Evolutionary conservation across 2,329 filamentous ascomycete genomes (phyloP).

Genomic region (Neofusicoccum umdonicola): DNA sequence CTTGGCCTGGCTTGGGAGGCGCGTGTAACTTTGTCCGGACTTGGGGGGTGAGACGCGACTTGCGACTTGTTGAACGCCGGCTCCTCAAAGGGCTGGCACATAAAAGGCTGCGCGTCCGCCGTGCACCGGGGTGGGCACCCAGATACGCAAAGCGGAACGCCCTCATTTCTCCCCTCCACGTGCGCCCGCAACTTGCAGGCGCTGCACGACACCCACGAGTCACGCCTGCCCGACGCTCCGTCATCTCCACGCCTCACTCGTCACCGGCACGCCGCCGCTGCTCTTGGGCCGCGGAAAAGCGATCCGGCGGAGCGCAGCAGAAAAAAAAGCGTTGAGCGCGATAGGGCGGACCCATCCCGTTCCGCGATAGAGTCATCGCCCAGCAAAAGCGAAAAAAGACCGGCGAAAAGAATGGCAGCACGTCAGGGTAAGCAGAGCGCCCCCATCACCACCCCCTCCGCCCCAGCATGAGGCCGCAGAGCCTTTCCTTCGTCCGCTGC

Average conservation of each 20-base stretch:
- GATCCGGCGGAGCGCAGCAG: background rate
- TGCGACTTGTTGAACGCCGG: conserved; percentile 16
- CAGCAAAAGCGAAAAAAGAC: background rate
- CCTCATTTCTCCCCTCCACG: background rate
- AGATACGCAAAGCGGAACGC: background rate
- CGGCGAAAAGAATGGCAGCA: background rate
- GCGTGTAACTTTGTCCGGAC: background rate
- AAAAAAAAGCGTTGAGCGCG: conserved; percentile 14
- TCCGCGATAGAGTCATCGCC: conserved; percentile 13
- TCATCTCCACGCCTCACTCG: background rate
- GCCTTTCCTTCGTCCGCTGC: background rate
- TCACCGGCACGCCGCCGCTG: background rate
- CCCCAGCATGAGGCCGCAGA: background rate
- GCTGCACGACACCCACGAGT: background rate
- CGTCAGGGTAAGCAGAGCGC: background rate
- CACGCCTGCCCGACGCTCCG: background rate
- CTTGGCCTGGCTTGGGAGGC: conserved; percentile 8
- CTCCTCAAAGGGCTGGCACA: background rate
- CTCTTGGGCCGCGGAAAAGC: conserved; percentile 11
- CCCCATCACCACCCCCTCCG: background rate
- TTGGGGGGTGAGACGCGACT: conserved; percentile 5
- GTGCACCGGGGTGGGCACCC: background rate
- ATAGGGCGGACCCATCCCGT: conserved; percentile 8
- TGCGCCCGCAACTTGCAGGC: background rate
- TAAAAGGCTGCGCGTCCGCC: background rate